phyloP scores from a whole-genome alignment of 768 basidiomycete genomes.

The Mycena amicta region DNA sequence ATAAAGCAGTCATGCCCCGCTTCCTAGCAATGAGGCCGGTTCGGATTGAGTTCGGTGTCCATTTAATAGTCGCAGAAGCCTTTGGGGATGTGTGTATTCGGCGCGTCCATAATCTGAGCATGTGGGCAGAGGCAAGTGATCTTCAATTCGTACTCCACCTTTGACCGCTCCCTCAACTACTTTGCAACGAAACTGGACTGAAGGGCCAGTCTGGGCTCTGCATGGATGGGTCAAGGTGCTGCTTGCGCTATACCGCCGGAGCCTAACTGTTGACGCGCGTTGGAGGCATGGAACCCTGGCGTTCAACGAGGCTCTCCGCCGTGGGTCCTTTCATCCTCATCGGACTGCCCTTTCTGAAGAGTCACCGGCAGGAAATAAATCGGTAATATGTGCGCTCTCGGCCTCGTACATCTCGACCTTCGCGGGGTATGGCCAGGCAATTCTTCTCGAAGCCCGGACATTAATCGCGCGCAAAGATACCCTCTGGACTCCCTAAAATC shows the following conservation, averaged over 20 bases:
- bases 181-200: slow-evolving; percentile 59
- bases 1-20: slow-evolving; percentile 92
- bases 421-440: slow-evolving; percentile 84
- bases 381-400: slow-evolving; percentile 86
- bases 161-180: slow-evolving; percentile 7
- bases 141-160: slow-evolving; percentile 19
- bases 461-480: neutral
- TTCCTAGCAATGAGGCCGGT: slow-evolving; percentile 94
- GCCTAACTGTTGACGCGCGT: slow-evolving; percentile 28
- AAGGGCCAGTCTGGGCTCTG: slow-evolving; percentile 63
- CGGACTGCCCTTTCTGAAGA: slow-evolving; percentile 23
- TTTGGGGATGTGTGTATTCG: slow-evolving; percentile 48
- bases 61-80: slow-evolving; percentile 52
- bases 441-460: slow-evolving; percentile 25
- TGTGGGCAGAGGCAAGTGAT: slow-evolving; percentile 32
- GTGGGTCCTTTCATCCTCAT: slow-evolving; percentile 40
- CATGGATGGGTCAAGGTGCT: slow-evolving; percentile 79
- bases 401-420: slow-evolving; percentile 93
- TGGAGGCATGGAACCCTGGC: slow-evolving; percentile 60
- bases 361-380: slow-evolving; percentile 67
- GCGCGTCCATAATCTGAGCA: slow-evolving; percentile 60
- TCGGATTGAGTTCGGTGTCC: slow-evolving; percentile 83
- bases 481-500: slow-evolving; percentile 96
- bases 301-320: slow-evolving; percentile 67
- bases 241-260: slow-evolving; percentile 1